Evolutionary conservation across 148 eudicot genomes (phyloP), one percentile per base, ranked within the genome.

Genomic region (Cornus kousa): DNA sequence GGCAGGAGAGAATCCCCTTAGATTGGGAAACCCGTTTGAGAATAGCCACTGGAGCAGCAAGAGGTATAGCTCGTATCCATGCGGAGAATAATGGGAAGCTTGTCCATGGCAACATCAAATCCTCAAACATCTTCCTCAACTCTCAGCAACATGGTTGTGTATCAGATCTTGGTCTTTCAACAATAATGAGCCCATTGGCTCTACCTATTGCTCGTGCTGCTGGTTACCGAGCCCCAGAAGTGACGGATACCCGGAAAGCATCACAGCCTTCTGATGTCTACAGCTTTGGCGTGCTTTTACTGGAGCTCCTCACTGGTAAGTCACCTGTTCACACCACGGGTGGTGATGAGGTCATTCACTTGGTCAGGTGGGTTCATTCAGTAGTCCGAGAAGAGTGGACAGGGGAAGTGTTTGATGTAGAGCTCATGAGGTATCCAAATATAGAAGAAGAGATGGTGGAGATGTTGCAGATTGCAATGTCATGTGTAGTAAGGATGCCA

Each of bases 391-490:
- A 92, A 75, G 97, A 92, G 77, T 90, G 94, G 94, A 92, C 91
- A 1, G 92, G 91, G 0, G 96, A 93, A 77, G 97, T 93, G n/a
- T 93, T 93, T 55, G 97, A 93, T 55, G 76, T 91, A 5, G 97
- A 93, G 81, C 86, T 93, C 24, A 71, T 93, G 86, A 91, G 88
- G 87, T 87, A 80, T 76, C 87, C 92, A 11, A 88, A 91, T 37
- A 89, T 90, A 22, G 97, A 93, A 81, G 97, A 93, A 77, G 96
- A 93, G 81, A 85, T 91, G 90, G 96, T 93, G 43, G 96, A 91
- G 87, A 81, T 93, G 93, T 76, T 93, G 78, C 97, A 90, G 84
- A 87, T 93, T 28, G 97, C 91, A 1, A 77, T 93, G 87, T 75
- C 88, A 5, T 93, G 97, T 85, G 95, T 88, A 9, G 91, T 81